Evolutionary conservation across 164 flowering plant species (phyloP), one percentile per base, ranked within the genome.

Genomic region (grape (Vitis vinifera)): DNA sequence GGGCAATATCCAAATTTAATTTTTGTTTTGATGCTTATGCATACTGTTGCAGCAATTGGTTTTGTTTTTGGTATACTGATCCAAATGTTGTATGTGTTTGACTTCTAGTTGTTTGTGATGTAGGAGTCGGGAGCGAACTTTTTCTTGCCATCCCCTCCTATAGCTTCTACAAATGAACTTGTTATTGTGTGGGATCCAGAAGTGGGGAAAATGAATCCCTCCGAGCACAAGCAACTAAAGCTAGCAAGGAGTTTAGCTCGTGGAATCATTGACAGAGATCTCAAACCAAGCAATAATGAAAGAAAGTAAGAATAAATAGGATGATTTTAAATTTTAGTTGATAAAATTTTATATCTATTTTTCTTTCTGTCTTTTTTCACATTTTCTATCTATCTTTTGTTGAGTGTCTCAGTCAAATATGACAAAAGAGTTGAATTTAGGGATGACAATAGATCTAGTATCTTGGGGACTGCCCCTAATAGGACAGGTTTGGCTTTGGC

Each of bases 141-240:
- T 76, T 82, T 89, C 66, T 80, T 90, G 66, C 92, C 98, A 30
- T 81, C 97, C 55, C 93, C 97, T 57, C 93, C 97, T 55, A 87
- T 96, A 60, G 86, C 93, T 79, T 88, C 97, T 71, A 87, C 95
- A 68, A 96, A 96, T 89, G 99, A 93, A 76, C 84, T 93, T 69
- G 99, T 96, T 62, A 86, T 77, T 58, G 98, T 96, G 65, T 96
- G 98, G 98, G 99, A 96, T 73, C 98, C 99, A 14, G 99, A 96
- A 81, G 83, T 96, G 59, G 98, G 98, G 68, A 93, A 82, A 76
- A 83, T 85, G 55, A 96, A 96, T 81, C 99, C 99, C 51, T 91
- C 98, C 47, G 98, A 96, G 86, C 99, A 96, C 80, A 96, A 96
- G 86, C 98, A 96, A 75, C 85, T 91, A 63, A 96, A 93, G 84